These are phyloP conservation scores for Trichoderma koningiopsis DNA, from an alignment of 2,329 filamentous ascomycete species.

Conservation along the genomic window DNA sequence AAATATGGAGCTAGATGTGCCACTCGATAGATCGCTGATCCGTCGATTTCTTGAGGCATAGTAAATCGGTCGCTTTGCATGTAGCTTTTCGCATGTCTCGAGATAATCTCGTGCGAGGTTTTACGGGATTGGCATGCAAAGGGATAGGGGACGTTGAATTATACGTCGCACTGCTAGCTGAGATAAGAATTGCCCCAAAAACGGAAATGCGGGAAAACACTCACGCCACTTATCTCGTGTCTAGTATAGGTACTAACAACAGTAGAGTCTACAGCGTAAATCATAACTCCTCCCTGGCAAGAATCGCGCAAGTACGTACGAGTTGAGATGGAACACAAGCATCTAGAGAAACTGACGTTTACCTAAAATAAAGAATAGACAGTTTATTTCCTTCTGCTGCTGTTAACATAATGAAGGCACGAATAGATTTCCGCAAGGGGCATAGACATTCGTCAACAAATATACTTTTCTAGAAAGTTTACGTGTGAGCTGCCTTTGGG, in stretches of 20 bases:
- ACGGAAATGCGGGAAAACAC: not conserved
- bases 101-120: not conserved
- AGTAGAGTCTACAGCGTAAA: too few species aligned
- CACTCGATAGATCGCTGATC: not conserved
- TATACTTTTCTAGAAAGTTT: not conserved
- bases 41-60: not conserved
- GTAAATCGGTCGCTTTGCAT: not conserved
- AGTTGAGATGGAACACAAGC: too few species aligned
- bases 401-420: not conserved
- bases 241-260: too few species aligned
- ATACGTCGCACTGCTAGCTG: not conserved
- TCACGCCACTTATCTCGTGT: not conserved
- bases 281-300: too few species aligned
- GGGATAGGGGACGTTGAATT: too few species aligned
- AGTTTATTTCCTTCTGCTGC: not conserved
- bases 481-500: not conserved
- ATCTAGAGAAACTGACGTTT: too few species aligned
- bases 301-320: too few species aligned
- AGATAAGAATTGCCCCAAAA: not conserved
- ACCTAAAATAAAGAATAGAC: not conserved
- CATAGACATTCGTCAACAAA: not conserved
- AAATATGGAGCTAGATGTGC: not conserved
- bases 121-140: too few species aligned
- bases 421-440: too few species aligned
- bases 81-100: not conserved